Percentiles rank a stretch among this genome's conserved stretches.
Conservation (phyloP, 352 stramenopile genomes). For the Poterioochromonas sp. region DNA sequence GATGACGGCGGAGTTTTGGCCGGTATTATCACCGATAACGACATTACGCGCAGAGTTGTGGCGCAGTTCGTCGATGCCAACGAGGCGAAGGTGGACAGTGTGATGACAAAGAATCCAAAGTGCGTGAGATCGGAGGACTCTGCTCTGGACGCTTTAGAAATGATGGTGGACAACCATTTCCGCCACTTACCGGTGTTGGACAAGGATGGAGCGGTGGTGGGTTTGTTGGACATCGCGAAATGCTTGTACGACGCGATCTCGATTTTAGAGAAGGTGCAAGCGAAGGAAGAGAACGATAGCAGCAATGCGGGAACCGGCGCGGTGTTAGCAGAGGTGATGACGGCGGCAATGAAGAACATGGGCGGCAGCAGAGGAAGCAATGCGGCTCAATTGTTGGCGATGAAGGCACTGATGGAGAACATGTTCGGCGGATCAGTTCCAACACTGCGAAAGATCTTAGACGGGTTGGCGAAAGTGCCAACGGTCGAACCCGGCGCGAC, state of each 20-base stretch:
- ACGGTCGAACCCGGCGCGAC: conserved; percentile 62
- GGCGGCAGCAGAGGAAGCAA: background rate
- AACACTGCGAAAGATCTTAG: conserved; percentile 49
- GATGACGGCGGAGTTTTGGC: conserved; percentile 69
- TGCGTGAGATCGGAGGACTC: conserved; percentile 83
- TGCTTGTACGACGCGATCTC: conserved; percentile 95
- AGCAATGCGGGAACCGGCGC: conserved; percentile 45
- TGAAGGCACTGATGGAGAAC: conserved; percentile 34
- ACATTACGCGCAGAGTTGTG: conserved; percentile 83
- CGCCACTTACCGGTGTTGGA: conserved; percentile 87
- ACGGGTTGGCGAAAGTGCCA: conserved; percentile 46
- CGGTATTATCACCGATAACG: conserved; percentile 91
- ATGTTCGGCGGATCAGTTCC: conserved; percentile 45
- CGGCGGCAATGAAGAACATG: background rate
- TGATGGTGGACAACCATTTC: conserved; percentile 88
- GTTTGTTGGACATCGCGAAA: conserved; percentile 94
- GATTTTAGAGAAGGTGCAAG: conserved; percentile 76
- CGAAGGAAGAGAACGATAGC: background rate
- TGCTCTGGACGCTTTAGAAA: conserved; percentile 88
- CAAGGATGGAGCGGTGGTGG: conserved; percentile 68
- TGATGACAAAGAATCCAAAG: conserved; percentile 92
- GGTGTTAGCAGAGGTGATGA: conserved; percentile 45
- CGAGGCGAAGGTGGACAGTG: conserved; percentile 58
- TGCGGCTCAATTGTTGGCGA: conserved; percentile 28
- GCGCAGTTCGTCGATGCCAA: conserved; percentile 65